Conservation (phyloP, 345 rosid genomes). For the Hypericum perforatum region DNA sequence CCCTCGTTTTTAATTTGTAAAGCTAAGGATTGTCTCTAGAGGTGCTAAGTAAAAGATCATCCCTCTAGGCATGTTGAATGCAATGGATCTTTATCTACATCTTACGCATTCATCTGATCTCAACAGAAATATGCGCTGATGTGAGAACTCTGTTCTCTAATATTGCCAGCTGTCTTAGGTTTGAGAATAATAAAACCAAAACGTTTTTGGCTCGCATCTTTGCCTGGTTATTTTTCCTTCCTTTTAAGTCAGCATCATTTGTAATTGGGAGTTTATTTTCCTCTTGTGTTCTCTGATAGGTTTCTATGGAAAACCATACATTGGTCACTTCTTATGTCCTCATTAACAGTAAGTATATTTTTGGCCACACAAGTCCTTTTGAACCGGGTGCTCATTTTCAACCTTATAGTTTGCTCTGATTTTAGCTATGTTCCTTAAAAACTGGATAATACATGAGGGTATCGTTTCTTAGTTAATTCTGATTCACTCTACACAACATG, state of each 20-base stretch:
- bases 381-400: background rate
- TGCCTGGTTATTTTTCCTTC: background rate
- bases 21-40: too few relatives aligned
- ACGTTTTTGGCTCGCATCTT: background rate
- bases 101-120: background rate
- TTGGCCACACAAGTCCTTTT: background rate
- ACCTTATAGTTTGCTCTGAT: background rate
- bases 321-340: conserved; percentile 79
- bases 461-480: too few relatives aligned
- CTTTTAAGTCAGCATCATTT: background rate
- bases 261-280: too few relatives aligned
- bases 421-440: background rate
- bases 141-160: background rate
- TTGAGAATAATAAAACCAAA: conserved; percentile 12
- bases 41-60: too few relatives aligned
- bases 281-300: conserved; percentile 26
- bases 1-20: too few relatives aligned
- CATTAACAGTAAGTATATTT: conserved; percentile 49
- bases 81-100: too few relatives aligned
- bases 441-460: too few relatives aligned
- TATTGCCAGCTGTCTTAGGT: conserved; percentile 8
- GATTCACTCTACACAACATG: too few relatives aligned
- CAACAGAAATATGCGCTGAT: background rate
- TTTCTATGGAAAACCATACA: conserved; percentile 43
- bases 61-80: too few relatives aligned